Percentiles rank a stretch among this genome's conserved stretches.
phyloP scores from a whole-genome alignment of 257 asterid genomes.

The Penstemon davidsonii region DNA sequence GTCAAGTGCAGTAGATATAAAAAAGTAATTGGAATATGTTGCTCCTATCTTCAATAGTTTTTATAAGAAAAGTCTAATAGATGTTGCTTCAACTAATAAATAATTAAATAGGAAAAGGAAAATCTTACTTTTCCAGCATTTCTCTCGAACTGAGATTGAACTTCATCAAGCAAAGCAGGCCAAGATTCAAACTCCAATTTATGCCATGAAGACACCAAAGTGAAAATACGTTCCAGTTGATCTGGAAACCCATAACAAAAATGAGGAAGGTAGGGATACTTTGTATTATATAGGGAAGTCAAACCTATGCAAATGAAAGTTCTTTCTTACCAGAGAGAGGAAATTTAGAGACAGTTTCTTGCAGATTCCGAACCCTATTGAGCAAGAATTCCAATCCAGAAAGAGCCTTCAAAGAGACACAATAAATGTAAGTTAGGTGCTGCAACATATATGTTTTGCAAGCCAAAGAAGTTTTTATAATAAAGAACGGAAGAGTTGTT shows the following conservation, averaged over 20 bases:
- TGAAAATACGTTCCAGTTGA: constrained; percentile 58
- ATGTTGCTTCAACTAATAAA: background rate
- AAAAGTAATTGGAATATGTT: too few species aligned
- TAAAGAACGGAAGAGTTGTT: background rate
- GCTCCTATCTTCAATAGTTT: background rate
- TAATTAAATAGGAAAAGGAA: background rate
- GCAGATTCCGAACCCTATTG: constrained; percentile 51
- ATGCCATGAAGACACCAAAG: constrained; percentile 72
- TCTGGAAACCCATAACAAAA: constrained; percentile 3
- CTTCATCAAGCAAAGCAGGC: constrained; percentile 87
- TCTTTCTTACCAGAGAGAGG: constrained; percentile 58
- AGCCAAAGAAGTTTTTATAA: background rate
- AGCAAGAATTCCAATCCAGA: constrained; percentile 82
- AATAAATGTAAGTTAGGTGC: constrained; percentile 35
- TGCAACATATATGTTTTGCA: constrained; percentile 35
- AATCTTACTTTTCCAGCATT: constrained; percentile 72
- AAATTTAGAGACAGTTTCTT: constrained; percentile 57
- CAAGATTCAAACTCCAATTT: constrained; percentile 90
- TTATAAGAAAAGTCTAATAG: background rate
- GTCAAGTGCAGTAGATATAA: too few species aligned
- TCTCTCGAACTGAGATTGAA: constrained; percentile 68
- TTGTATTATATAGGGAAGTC: constrained; percentile 3
- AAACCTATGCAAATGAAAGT: constrained; percentile 8
- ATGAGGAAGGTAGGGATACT: background rate
- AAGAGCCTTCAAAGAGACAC: constrained; percentile 54